A percentile compares a stretch with the other conserved stretches of the same genome.
Conservation (phyloP, 73 alveolate genomes). For the Paramecium primaurelia region DNA sequence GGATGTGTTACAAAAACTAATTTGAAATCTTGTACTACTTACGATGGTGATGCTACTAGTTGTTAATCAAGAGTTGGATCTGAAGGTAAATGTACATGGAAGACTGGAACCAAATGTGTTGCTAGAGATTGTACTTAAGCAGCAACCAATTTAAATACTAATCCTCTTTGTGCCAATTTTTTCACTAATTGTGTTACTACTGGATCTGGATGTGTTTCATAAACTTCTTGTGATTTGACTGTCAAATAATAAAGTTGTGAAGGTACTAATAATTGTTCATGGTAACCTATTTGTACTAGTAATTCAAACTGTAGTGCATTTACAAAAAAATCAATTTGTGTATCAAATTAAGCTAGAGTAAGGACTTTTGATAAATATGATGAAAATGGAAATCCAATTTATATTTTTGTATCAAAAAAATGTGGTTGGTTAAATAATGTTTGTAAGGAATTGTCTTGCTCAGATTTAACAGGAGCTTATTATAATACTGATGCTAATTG, state of each 20-base stretch:
- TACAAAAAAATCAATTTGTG: neutral
- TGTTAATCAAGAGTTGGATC: neutral
- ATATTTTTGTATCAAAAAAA: neutral
- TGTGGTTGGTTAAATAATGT: neutral
- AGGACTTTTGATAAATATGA: neutral
- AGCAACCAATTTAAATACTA: neutral
- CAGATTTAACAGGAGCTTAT: no score
- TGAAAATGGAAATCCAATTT: neutral
- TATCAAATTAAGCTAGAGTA: neutral
- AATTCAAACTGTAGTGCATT: neutral
- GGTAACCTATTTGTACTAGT: neutral
- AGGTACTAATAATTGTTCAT: neutral
- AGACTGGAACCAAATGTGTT: neutral
- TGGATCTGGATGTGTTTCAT: constrained; percentile 10
- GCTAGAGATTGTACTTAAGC: neutral
- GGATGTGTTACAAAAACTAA: neutral
- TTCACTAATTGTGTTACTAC: neutral
- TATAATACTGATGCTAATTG: no score
- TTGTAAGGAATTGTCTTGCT: no score
- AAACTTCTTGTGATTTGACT: neutral
- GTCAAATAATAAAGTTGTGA: neutral
- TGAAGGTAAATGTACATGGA: constrained; percentile 17
- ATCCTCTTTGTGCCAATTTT: neutral
- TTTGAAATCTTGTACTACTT: neutral
- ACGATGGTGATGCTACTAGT: neutral